Evolutionary conservation across 2,329 filamentous ascomycete species (phyloP).

Genomic region (Colletotrichum kahawae): DNA sequence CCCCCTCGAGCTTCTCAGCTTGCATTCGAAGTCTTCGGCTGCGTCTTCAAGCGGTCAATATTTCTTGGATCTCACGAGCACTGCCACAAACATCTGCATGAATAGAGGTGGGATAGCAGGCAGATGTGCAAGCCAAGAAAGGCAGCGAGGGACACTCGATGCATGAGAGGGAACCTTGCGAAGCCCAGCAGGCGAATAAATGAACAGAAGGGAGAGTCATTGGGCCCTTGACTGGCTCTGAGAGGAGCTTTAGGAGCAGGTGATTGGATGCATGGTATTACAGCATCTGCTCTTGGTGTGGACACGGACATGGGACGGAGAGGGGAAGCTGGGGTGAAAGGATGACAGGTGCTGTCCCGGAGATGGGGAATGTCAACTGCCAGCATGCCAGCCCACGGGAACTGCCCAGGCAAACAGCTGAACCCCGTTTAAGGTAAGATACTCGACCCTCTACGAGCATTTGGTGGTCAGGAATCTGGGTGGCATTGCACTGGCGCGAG

Average conservation of each 20-base stretch:
- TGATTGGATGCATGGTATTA: conserved; percentile 11
- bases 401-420: background rate
- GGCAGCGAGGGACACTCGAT: background rate
- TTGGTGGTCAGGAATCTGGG: background rate
- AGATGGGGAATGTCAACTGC: background rate
- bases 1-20: background rate
- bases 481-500: background rate
- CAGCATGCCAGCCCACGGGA: background rate
- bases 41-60: background rate
- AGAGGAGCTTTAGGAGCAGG: background rate
- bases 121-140: background rate
- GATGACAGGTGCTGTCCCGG: background rate
- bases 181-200: background rate
- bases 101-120: background rate
- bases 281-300: background rate
- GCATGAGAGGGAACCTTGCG: background rate
- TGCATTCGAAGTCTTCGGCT: background rate
- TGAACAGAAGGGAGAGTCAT: background rate
- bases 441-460: background rate
- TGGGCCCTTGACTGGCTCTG: background rate
- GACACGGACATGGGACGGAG: background rate
- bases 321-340: conserved; percentile 11
- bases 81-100: conserved; percentile 13
- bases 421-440: background rate
- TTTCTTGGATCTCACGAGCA: background rate